Percentiles rank a stretch among this genome's conserved stretches.
phyloP scores from a whole-genome alignment of 2,329 filamentous ascomycete genomes.

The Alternaria angustiovoidea region DNA sequence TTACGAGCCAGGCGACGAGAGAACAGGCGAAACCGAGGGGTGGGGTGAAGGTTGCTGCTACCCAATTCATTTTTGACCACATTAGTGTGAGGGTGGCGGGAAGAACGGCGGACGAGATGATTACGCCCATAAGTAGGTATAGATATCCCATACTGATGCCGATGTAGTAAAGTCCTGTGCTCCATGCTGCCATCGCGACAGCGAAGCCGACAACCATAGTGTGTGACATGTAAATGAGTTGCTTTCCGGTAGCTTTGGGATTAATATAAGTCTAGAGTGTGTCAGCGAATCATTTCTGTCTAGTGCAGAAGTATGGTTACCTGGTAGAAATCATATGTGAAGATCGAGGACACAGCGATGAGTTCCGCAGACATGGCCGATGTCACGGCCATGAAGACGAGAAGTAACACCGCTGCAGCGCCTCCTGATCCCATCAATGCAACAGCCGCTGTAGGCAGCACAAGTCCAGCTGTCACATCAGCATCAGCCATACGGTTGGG shows the following conservation, averaged over 20 bases:
- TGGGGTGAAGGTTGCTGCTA: slow-evolving; percentile 74
- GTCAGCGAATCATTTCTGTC: neutral
- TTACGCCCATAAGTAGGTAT: slow-evolving; percentile 89
- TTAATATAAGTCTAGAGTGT: slow-evolving; percentile 69
- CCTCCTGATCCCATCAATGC: slow-evolving; percentile 83
- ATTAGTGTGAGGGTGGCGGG: slow-evolving; percentile 81
- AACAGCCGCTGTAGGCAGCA: slow-evolving; percentile 84
- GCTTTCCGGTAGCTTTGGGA: slow-evolving; percentile 75
- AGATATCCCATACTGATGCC: slow-evolving; percentile 87
- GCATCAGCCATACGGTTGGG: slow-evolving; percentile 74
- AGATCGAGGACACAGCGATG: slow-evolving; percentile 87
- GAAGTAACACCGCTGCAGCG: slow-evolving; percentile 77
- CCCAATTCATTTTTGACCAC: slow-evolving; percentile 81
- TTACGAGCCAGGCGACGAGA: slow-evolving; percentile 80
- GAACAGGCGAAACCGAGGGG: slow-evolving; percentile 73
- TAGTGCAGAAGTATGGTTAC: slow-evolving; percentile 51
- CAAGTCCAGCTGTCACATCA: slow-evolving; percentile 83
- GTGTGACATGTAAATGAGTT: slow-evolving; percentile 83
- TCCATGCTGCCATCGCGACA: slow-evolving; percentile 78
- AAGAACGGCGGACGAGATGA: slow-evolving; percentile 85
- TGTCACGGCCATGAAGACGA: slow-evolving; percentile 91
- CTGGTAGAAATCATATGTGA: slow-evolving; percentile 88
- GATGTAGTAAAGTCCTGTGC: slow-evolving; percentile 70
- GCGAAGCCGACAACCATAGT: slow-evolving; percentile 77
- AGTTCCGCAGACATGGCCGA: slow-evolving; percentile 83